A percentile compares a stretch with the other conserved stretches of the same genome.
These are phyloP conservation scores for Daedalea quercina DNA, from an alignment of 768 basidiomycete genomes.

Conservation along the genomic window DNA sequence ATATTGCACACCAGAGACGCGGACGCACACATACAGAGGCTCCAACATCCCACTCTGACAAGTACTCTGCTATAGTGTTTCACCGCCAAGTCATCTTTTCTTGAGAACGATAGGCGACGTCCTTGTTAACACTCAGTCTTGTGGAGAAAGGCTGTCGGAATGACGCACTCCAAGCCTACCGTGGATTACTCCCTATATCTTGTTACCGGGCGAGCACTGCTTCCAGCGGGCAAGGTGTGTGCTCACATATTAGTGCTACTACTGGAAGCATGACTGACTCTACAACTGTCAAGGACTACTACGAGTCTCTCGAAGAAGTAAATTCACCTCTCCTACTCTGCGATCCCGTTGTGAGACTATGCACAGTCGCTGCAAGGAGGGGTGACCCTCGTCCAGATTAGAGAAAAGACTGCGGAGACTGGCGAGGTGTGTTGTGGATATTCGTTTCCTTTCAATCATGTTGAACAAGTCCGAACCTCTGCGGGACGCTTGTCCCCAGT, in stretches of 20 bases:
- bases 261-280: background rate
- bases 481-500: too few species aligned
- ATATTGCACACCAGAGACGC: too few species aligned
- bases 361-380: slow-evolving; percentile 74
- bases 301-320: slow-evolving; percentile 71
- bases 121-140: too few species aligned
- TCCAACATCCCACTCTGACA: too few species aligned
- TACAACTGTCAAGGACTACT: slow-evolving; percentile 45
- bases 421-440: slow-evolving; percentile 50
- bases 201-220: slow-evolving; percentile 74
- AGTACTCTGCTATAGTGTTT: too few species aligned
- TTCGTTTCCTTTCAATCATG: background rate
- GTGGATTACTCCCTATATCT: slow-evolving; percentile 76
- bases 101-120: too few species aligned
- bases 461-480: background rate
- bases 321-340: background rate
- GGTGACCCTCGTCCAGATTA: slow-evolving; percentile 83
- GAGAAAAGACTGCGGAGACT: slow-evolving; percentile 82
- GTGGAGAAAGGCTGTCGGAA: too few species aligned
- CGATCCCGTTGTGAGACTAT: background rate
- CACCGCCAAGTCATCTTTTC: too few species aligned
- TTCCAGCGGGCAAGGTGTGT: slow-evolving; percentile 70
- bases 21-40: too few species aligned
- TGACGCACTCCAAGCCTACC: slow-evolving; percentile 1
- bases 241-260: background rate